phyloP scores from a whole-genome alignment of 768 basidiomycete genomes.

The Termitomyces eurrhizus region DNA sequence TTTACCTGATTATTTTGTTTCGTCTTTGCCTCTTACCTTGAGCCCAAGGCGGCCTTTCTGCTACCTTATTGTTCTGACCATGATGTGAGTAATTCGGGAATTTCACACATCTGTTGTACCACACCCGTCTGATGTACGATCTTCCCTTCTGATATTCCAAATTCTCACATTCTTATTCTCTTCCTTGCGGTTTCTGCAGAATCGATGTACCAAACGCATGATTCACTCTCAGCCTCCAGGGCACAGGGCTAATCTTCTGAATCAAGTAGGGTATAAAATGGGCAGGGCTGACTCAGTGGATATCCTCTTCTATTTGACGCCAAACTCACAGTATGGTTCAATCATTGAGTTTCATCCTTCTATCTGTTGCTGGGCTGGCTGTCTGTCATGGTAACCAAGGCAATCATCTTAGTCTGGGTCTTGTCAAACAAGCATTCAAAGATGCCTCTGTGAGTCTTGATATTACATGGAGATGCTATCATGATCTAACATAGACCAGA shows the following conservation, averaged over 20 bases:
- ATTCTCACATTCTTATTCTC: neutral
- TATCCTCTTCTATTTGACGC: conserved; percentile 13
- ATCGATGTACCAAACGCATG: neutral
- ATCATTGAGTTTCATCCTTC: conserved; percentile 4
- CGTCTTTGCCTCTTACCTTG: no score
- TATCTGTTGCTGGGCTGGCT: conserved; percentile 13
- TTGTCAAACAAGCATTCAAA: conserved; percentile 21
- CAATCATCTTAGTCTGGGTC: conserved; percentile 25
- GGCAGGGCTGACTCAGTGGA: neutral
- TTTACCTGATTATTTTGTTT: no score
- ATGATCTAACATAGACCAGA: conserved; percentile 17
- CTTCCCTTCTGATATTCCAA: no score
- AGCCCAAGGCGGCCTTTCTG: no score
- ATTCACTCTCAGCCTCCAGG: neutral
- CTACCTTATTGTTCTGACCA: no score
- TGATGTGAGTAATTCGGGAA: no score
- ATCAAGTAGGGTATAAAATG: neutral
- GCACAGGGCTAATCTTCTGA: neutral
- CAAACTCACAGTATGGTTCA: conserved; percentile 5
- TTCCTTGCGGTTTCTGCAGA: neutral
- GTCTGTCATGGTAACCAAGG: conserved; percentile 19
- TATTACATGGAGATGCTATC: neutral
- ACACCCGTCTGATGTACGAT: no score
- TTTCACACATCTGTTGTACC: no score
- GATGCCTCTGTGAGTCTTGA: conserved; percentile 20